These are phyloP conservation scores for Kuraishia cidri DNA, from an alignment of 805 yeast species.

Conservation along the genomic window DNA sequence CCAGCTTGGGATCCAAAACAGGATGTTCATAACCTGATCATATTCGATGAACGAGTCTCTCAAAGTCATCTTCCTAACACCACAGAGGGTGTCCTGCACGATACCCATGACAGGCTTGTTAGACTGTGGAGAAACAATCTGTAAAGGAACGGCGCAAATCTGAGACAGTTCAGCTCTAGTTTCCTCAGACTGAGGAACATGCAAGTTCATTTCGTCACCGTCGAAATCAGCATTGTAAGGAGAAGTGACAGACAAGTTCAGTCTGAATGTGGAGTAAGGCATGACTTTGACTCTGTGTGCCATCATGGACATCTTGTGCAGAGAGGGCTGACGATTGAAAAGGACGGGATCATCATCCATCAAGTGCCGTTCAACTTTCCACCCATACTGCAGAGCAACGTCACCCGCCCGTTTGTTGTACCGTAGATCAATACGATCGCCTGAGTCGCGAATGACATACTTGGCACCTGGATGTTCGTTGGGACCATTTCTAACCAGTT, in stretches of 20 bases:
- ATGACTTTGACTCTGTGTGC: constrained; percentile 96
- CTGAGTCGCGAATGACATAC: constrained; percentile 95
- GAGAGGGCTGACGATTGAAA: constrained; percentile 98
- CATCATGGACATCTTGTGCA: constrained; percentile 99
- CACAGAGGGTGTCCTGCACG: constrained; percentile 97
- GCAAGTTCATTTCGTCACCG: constrained; percentile 99
- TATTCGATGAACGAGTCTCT: constrained; percentile 84
- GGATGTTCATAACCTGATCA: constrained; percentile 92
- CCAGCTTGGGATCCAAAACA: constrained; percentile 98
- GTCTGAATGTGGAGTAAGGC: constrained; percentile 97
- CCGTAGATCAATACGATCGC: constrained; percentile 96
- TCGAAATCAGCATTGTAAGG: constrained; percentile 99
- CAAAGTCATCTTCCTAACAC: constrained; percentile 90
- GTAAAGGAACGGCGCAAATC: constrained; percentile 94
- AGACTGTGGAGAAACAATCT: constrained; percentile 96
- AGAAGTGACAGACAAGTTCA: constrained; percentile 93
- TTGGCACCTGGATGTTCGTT: constrained; percentile 99
- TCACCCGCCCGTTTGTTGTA: constrained; percentile 98
- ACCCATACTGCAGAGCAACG: constrained; percentile 93
- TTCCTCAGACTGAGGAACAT: constrained; percentile 97
- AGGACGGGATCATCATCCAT: constrained; percentile 97
- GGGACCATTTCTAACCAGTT: constrained; percentile 94
- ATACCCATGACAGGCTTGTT: constrained; percentile 99
- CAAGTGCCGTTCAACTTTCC: constrained; percentile 98
- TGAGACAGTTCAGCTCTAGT: constrained; percentile 94